These are phyloP conservation scores for Penicillium sp. DNA, from an alignment of 2,329 filamentous ascomycete genomes.

Conservation along the genomic window DNA sequence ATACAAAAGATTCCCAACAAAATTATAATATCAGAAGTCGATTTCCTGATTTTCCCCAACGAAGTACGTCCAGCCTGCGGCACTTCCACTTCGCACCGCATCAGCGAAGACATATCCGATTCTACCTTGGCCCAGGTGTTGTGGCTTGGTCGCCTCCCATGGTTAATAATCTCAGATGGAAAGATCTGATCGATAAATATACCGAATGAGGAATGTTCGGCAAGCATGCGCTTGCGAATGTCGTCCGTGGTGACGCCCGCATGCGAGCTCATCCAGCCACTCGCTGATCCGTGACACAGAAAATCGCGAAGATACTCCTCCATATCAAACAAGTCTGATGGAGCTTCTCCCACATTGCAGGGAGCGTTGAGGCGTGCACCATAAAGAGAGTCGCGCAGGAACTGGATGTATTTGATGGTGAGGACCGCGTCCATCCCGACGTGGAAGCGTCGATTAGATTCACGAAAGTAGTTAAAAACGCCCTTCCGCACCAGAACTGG, in stretches of 20 bases:
- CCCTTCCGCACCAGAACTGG: constrained; percentile 23
- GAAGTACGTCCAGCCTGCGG: background rate
- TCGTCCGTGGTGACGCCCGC: background rate
- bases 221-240: background rate
- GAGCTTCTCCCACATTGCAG: constrained; percentile 8
- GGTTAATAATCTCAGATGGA: background rate
- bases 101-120: background rate
- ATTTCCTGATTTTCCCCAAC: background rate
- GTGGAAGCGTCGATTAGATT: constrained; percentile 19
- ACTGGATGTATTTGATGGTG: constrained; percentile 32
- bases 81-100: background rate
- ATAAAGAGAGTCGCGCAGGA: constrained; percentile 27
- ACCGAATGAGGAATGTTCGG: background rate
- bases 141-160: background rate
- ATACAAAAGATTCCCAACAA: background rate
- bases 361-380: constrained; percentile 18
- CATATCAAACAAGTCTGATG: constrained; percentile 8
- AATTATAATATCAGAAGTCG: background rate
- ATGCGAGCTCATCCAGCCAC: background rate
- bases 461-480: constrained; percentile 27
- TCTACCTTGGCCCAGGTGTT: background rate
- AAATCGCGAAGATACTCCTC: constrained; percentile 28
- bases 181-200: background rate
- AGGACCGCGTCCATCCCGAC: constrained; percentile 37
- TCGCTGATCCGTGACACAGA: background rate